Conservation (phyloP, 441 rosid species). For the Gossypium davidsonii region DNA sequence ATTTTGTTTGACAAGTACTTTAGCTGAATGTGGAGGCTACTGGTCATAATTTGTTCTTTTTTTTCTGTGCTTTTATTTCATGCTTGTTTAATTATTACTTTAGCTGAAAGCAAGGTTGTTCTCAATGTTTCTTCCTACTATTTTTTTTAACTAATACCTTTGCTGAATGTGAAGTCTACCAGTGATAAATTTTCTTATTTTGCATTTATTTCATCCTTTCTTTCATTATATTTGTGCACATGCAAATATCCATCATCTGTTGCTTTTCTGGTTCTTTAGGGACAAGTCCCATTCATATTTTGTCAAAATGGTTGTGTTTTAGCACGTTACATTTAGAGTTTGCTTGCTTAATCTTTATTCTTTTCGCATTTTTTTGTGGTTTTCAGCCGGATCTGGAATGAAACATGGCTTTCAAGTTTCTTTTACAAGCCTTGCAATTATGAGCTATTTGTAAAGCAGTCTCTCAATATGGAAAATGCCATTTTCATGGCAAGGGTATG, state of each 20-base stretch:
- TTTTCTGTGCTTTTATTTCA: background rate
- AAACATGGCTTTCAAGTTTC: constrained; percentile 72
- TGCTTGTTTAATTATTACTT: background rate
- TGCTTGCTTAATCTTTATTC: background rate
- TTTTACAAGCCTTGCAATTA: constrained; percentile 78
- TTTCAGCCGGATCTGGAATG: constrained; percentile 75
- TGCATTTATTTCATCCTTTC: background rate
- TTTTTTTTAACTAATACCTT: background rate
- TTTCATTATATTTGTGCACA: background rate
- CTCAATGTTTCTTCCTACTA: background rate
- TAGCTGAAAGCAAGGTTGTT: background rate
- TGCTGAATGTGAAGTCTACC: background rate
- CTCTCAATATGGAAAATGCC: constrained; percentile 87
- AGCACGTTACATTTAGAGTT: background rate
- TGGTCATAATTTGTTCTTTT: background rate
- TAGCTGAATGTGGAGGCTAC: background rate
- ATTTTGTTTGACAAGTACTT: background rate
- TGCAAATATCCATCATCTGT: background rate
- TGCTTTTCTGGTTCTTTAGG: background rate
- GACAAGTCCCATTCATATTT: background rate
- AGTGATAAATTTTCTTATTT: background rate
- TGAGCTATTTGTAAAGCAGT: constrained; percentile 72
- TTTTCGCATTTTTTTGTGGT: constrained; percentile 3
- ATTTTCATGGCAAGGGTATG: constrained; percentile 83
- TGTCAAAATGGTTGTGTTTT: background rate